Conservation (phyloP, 192 early-diverging fungal species). For the Umbelopsis isabellina region DNA sequence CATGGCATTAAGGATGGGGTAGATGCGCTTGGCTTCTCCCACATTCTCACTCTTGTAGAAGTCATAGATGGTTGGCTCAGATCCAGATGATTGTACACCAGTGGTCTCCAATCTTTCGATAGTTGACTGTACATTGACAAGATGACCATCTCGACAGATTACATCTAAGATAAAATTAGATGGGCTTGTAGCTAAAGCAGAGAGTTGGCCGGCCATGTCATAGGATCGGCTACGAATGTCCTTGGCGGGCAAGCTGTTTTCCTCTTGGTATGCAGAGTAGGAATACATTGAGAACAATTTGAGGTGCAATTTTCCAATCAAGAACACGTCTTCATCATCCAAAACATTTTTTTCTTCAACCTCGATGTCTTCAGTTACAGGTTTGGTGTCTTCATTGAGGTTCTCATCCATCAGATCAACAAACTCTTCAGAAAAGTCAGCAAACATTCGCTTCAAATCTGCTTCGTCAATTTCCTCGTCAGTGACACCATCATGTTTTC, state of each 20-base stretch:
- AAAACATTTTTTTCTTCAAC: slow-evolving; percentile 49
- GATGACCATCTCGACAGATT: slow-evolving; percentile 24
- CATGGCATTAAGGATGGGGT: slow-evolving; percentile 63
- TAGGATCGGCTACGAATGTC: slow-evolving; percentile 36
- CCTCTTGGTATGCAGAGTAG: not conserved
- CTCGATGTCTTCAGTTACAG: slow-evolving; percentile 44
- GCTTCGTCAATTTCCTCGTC: slow-evolving; percentile 73
- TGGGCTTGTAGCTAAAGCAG: slow-evolving; percentile 43
- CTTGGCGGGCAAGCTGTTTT: not conserved
- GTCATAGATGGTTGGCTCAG: slow-evolving; percentile 61
- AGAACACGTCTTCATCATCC: slow-evolving; percentile 47
- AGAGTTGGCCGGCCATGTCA: slow-evolving; percentile 48
- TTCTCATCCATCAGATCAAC: slow-evolving; percentile 63
- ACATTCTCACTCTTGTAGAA: slow-evolving; percentile 88
- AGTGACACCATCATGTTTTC: slow-evolving; percentile 49
- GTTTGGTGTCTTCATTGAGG: slow-evolving; percentile 30
- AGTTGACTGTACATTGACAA: slow-evolving; percentile 24
- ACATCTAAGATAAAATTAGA: slow-evolving; percentile 14
- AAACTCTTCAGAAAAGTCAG: slow-evolving; percentile 85
- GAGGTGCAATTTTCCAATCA: slow-evolving; percentile 57
- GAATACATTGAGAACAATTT: slow-evolving; percentile 38
- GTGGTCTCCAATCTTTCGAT: slow-evolving; percentile 32
- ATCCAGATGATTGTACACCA: slow-evolving; percentile 27
- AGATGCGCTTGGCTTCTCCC: slow-evolving; percentile 69
- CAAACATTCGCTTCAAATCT: slow-evolving; percentile 79